Conservation (phyloP, 768 basidiomycete genomes). For the Pleurotus sapidus region DNA sequence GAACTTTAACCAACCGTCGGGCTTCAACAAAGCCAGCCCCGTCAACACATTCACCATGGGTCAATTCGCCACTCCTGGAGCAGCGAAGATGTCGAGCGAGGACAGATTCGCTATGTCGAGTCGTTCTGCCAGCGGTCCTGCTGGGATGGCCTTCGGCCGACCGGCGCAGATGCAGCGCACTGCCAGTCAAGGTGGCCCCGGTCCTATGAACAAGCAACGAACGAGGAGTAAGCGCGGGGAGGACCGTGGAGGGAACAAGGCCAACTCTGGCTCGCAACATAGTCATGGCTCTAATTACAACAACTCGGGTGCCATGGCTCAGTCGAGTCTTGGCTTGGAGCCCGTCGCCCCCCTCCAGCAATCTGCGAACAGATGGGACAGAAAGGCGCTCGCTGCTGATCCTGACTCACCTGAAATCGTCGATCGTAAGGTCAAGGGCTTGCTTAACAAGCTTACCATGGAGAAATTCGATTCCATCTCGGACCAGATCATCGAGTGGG, state of each 20-base stretch:
- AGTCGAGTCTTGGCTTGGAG: slow-evolving; percentile 40
- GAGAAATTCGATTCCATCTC: slow-evolving; percentile 97
- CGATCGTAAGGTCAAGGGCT: slow-evolving; percentile 86
- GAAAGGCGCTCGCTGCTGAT: slow-evolving; percentile 48
- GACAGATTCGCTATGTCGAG: slow-evolving; percentile 58
- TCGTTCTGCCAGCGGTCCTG: slow-evolving; percentile 48
- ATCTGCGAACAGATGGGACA: slow-evolving; percentile 84
- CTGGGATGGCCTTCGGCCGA: slow-evolving; percentile 51
- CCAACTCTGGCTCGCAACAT: slow-evolving; percentile 35
- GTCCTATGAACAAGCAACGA: slow-evolving; percentile 46
- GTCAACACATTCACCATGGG: slow-evolving; percentile 31
- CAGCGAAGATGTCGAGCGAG: slow-evolving; percentile 63
- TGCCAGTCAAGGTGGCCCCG: slow-evolving; percentile 60
- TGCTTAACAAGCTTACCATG: slow-evolving; percentile 96
- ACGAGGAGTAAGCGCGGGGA: slow-evolving; percentile 84
- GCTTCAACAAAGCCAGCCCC: slow-evolving; percentile 49
- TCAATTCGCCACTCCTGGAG: slow-evolving; percentile 37
- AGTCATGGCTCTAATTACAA: slow-evolving; percentile 33
- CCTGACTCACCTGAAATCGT: slow-evolving; percentile 79
- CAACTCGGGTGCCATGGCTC: slow-evolving; percentile 24
- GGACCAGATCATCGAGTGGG: slow-evolving; percentile 92
- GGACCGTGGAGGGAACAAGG: slow-evolving; percentile 51
- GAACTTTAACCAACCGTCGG: slow-evolving; percentile 23
- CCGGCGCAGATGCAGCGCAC: slow-evolving; percentile 66
- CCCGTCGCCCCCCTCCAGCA: slow-evolving; percentile 74